Evolutionary conservation across 2,329 filamentous ascomycete species (phyloP), one percentile per base, ranked within the genome.

Genomic region (Neopestalotiopsis sp.): DNA sequence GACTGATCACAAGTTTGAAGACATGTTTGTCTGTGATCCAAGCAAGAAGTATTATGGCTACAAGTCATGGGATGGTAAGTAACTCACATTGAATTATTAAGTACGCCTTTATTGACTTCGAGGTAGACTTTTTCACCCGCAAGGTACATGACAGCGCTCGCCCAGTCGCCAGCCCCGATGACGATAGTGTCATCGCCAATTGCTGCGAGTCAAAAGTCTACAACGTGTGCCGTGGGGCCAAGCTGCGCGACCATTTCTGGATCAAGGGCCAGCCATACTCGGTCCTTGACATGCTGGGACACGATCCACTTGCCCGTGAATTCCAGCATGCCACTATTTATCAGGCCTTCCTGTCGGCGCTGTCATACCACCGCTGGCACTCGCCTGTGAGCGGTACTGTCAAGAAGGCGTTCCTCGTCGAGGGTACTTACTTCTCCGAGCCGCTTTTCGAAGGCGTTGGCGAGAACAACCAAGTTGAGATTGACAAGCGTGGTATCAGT

Each of bases 281-380:
- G 0, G 73, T 88, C 2, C 73, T 79, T 0, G 83, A 88, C 71
- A 88, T 88, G 83, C 80, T 90, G 2, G 83, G 78, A 2, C 79
- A 86, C 70, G 85, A 89, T 69, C 71, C 74, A 62, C 69, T 79
- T 0, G 77, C 84, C 1, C 79, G 83, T 10, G 76, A 85, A 2
- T 90, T 90, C 72, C 81, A 82, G 14, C 84, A 84, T 1, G 87
- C 85, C 0, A 89, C 87, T 0, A 78, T 91, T 5, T 91, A 90
- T 74, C 88, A 90, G 70, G 89, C 87, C 0, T 90, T 89, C 74
- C 79, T 91, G 2, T 87, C 83, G 42, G 86, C 87, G 2, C 74
- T 89, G 59, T 88, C 84, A 69, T 90, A 91, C 75, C 89, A 90
- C 76, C 84, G 88, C 28, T 90, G 89, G 89, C 88, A 90, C 76